A percentile compares a stretch with the other conserved stretches of the same genome.
Conservation (phyloP, 1,284 basidiomycete genomes). For the Pterula multifida region DNA sequence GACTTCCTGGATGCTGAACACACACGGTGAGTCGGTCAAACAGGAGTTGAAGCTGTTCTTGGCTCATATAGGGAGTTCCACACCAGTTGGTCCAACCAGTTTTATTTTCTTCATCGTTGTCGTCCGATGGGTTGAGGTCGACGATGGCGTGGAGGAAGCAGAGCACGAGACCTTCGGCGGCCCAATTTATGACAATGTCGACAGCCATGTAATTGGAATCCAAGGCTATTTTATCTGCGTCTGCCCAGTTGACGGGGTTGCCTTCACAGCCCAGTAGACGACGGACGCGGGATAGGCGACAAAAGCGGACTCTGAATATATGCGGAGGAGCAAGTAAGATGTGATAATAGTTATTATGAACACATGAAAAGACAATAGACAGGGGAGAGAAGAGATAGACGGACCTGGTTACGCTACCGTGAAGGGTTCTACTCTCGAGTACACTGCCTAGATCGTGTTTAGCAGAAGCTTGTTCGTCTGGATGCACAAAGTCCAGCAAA, state of each 20-base stretch:
- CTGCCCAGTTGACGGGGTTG: slow-evolving; percentile 38
- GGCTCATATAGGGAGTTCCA: slow-evolving; percentile 57
- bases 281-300: slow-evolving; percentile 58
- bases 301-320: slow-evolving; percentile 55
- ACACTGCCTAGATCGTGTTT: slow-evolving; percentile 69
- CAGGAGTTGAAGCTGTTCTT: slow-evolving; percentile 45
- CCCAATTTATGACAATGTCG: slow-evolving; percentile 92
- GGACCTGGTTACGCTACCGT: slow-evolving; percentile 86
- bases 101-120: slow-evolving; percentile 72
- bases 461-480: slow-evolving; percentile 75
- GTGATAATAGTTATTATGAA: slow-evolving; percentile 8
- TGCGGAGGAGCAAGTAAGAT: slow-evolving; percentile 12
- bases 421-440: slow-evolving; percentile 68
- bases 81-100: slow-evolving; percentile 93
- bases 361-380: slow-evolving; percentile 7
- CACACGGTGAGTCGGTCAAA: slow-evolving; percentile 42
- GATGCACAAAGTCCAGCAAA: slow-evolving; percentile 82
- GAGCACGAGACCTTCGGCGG: slow-evolving; percentile 80
- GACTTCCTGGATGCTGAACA: slow-evolving; percentile 34
- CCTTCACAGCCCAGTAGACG: slow-evolving; percentile 52
- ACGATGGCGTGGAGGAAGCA: slow-evolving; percentile 91
- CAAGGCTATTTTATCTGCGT: slow-evolving; percentile 56
- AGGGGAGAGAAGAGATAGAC: slow-evolving; percentile 16
- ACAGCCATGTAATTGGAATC: slow-evolving; percentile 80
- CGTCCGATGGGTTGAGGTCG: slow-evolving; percentile 56